Evolutionary conservation across 495 filamentous ascomycete species (phyloP), one percentile per base, ranked within the genome.

Genomic region (Hamigera avellanea): DNA sequence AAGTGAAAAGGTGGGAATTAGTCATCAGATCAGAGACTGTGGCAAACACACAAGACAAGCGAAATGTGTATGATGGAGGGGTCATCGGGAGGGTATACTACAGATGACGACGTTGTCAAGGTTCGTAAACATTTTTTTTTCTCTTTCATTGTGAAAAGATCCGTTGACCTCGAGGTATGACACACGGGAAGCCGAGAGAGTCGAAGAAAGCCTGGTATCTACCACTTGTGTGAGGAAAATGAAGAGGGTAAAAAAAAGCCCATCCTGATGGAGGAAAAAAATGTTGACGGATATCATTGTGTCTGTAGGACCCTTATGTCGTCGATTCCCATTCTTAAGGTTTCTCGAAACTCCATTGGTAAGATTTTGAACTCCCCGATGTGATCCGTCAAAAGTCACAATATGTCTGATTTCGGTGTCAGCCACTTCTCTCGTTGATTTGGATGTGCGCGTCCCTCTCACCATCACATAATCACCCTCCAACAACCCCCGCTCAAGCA

Each of bases 381-480:
- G n/a, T 14, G 10, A 30, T 30, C 27, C 27, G 27, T 30, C 27
- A 30, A 30, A 23, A 23, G 27, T 14, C 27, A n/a, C 27, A 12
- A 13, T 12, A n/a, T 6, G 10, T 30, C 27, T 14, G 6, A 26
- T 26, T 26, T 26, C 6, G 25, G 12, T 26, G 12, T 26, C 25
- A 26, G 29, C 14, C 14, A 7, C 29, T 13, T 32, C 6, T 32
- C 14, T 32, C 14, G 6, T 32, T 32, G n/a, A n/a, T 33, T 33
- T 15, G 7, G 3, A 8, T 33, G 8, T 18, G 12, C 25, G n/a
- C n/a, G 14, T 30, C 14, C 30, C n/a, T 17, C 56, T 43, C 31
- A 62, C 51, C 58, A 56, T 53, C 44, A 26, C 21, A 53, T 4
- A 49, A 40, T 53, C 49, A 56, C 48, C 53, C 44, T 33, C 49